A percentile compares a stretch with the other conserved stretches of the same genome.
Evolutionary conservation across 177 flowering plant genomes (phyloP).

Genomic region (Telopea speciosissima): DNA sequence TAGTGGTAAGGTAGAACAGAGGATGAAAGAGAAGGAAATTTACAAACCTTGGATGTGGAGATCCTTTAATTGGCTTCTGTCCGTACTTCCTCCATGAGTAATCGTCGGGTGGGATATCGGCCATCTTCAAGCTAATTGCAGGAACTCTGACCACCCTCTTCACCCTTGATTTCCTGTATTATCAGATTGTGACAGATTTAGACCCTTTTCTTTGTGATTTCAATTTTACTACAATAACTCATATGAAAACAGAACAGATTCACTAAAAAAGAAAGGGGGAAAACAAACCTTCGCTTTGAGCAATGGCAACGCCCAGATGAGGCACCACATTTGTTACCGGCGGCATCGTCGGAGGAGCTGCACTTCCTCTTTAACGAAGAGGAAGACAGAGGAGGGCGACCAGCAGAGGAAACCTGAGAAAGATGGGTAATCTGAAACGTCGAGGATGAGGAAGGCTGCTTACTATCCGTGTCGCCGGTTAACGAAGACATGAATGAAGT

Average conservation of each 20-base stretch:
- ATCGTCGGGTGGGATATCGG: slow-evolving; percentile 94
- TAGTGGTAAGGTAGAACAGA: not conserved
- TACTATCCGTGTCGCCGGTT: slow-evolving; percentile 40
- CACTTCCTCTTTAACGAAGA: slow-evolving; percentile 74
- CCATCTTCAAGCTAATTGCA: slow-evolving; percentile 83
- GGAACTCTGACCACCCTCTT: slow-evolving; percentile 77
- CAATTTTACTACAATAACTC: not conserved
- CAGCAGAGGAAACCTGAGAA: slow-evolving; percentile 48
- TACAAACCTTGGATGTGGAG: slow-evolving; percentile 82
- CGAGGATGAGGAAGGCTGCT: slow-evolving; percentile 36
- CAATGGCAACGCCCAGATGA: slow-evolving; percentile 77
- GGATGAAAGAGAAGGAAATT: slow-evolving; percentile 9
- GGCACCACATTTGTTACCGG: slow-evolving; percentile 47
- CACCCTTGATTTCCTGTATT: slow-evolving; percentile 53
- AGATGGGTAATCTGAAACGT: slow-evolving; percentile 55
- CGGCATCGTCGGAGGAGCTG: slow-evolving; percentile 51
- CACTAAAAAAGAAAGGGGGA: not conserved
- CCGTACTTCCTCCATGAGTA: slow-evolving; percentile 97
- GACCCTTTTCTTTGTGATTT: not conserved
- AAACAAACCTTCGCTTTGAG: slow-evolving; percentile 63
- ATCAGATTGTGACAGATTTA: not conserved
- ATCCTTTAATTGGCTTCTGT: slow-evolving; percentile 61
- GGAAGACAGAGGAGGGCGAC: slow-evolving; percentile 56
- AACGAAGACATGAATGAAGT: slow-evolving; percentile 53
- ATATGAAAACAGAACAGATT: not conserved